Base-by-base conservation (phyloP, 305 asterid species). In the Plantago lanceolata region DNA sequence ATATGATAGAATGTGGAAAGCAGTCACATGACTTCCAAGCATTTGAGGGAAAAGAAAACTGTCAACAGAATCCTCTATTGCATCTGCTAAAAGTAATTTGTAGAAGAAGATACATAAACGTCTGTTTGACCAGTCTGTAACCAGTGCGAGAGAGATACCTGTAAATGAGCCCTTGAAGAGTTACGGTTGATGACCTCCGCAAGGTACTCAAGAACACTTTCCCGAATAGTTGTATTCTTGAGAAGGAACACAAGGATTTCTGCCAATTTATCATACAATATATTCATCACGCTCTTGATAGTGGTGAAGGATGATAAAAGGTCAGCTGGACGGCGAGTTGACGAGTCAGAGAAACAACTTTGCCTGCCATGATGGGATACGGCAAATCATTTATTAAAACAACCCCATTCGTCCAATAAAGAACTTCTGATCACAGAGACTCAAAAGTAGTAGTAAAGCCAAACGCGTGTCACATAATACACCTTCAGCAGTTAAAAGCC, bases 241-340 rank as follows among this genome's bases (percentile, higher is more conserved):
- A 94, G 93, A 57, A 94, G 97, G 56, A 77, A 81, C 87, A n/a
- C 86, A 48, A 94, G 85, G 54, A 86, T 85, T 79, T 88, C 95
- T 2, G 89, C 59, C 84, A 94, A 64, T 64, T 89, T 93, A 73
- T 88, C 96, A 73, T 88, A 84, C 70, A 94, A 78, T 74, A 69
- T 82, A 79, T 83, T 90, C 95, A 82, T 82, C 64, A 90, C 97
- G 43, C 90, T 86, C 79, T 84, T 90, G 73, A 90, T 88, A 43
- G 96, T 90, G 24, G 95, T 81, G 72, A 86, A 90, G 49, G 99
- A 90, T 45, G 97, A 94, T 61, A 86, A 68, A 63, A 94, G 94
- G 81, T 94, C 99, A 56, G 99, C 84, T 18, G 96, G 93, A 35
- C 95, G 96, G 40, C 95, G 89, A 48, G 85, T 84, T 64, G 95